These are phyloP conservation scores for Wallacemonas collosoma DNA, from an alignment of 208 protist species.

Conservation along the genomic window DNA sequence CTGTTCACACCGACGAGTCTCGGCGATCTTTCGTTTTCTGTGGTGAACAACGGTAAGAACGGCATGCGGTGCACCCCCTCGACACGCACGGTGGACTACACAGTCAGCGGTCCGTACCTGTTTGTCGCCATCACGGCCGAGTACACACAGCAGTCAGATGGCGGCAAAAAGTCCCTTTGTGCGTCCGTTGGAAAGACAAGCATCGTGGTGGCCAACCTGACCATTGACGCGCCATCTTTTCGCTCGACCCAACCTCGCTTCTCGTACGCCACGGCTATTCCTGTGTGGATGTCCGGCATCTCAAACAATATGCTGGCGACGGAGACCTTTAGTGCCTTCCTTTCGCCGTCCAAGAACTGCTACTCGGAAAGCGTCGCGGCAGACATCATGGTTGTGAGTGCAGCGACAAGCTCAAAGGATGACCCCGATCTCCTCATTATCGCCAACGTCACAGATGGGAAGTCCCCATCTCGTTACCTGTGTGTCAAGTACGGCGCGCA, in stretches of 20 bases:
- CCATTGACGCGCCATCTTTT: conserved; percentile 27
- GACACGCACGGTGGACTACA: conserved; percentile 37
- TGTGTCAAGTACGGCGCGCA: conserved; percentile 3
- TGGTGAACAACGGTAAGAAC: conserved; percentile 66
- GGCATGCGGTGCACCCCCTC: conserved; percentile 50
- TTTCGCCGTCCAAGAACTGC: conserved; percentile 44
- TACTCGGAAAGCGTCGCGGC: conserved; percentile 11
- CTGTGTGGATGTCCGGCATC: conserved; percentile 37
- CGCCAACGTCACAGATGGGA: conserved; percentile 1
- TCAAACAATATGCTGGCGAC: conserved; percentile 44
- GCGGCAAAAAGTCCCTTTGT: conserved; percentile 64
- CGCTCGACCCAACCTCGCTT: conserved; percentile 28
- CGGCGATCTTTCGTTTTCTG: conserved; percentile 41
- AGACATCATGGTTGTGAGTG: conserved; percentile 13
- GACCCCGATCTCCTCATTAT: conserved; percentile 7
- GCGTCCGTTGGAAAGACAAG: conserved; percentile 34
- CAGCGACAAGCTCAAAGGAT: conserved; percentile 2
- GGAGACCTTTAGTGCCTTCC: conserved; percentile 41
- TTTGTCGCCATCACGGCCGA: conserved; percentile 34
- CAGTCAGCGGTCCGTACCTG: conserved; percentile 36
- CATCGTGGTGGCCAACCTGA: conserved; percentile 39
- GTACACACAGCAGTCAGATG: conserved; percentile 23
- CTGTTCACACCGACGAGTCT: conserved; percentile 37
- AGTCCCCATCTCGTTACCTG: conserved; percentile 9
- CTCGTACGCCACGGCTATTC: conserved; percentile 30